Percentiles rank a stretch among this genome's conserved stretches.
Evolutionary conservation across 148 eudicot species (phyloP).

Genomic region (Silene conica): DNA sequence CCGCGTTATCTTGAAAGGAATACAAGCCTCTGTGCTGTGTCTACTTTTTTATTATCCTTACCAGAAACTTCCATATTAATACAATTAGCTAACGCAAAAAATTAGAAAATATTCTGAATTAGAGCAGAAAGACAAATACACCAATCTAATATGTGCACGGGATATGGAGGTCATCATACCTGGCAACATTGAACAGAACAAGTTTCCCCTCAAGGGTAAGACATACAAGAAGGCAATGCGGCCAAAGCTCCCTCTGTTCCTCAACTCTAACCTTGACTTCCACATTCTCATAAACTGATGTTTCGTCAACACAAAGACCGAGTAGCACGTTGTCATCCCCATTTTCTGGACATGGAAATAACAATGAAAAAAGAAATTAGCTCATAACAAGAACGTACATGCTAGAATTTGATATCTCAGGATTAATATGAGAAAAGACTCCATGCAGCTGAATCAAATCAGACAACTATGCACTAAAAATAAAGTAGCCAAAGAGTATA

Average conservation of each 20-base stretch:
- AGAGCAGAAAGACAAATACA: neutral
- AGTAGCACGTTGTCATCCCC: constrained; percentile 79
- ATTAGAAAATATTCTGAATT: neutral
- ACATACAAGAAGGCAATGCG: constrained; percentile 68
- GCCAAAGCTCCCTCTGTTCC: constrained; percentile 59
- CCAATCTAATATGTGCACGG: constrained; percentile 1
- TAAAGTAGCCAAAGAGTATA: neutral
- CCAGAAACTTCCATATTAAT: neutral
- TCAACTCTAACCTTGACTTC: constrained; percentile 59
- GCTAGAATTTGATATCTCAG: neutral
- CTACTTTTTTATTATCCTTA: neutral
- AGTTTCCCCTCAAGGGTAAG: constrained; percentile 83
- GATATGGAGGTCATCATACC: constrained; percentile 38
- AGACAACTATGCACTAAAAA: neutral
- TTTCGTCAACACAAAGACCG: constrained; percentile 60
- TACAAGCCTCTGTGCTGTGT: neutral
- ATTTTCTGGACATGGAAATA: constrained; percentile 33
- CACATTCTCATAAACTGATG: constrained; percentile 46
- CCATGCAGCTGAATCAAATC: neutral
- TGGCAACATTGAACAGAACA: constrained; percentile 67
- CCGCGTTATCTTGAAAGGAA: neutral
- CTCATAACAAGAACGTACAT: neutral
- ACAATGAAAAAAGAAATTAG: constrained; percentile 3
- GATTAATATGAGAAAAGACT: neutral
- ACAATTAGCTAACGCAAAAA: neutral